phyloP scores from a whole-genome alignment of 306 rosid genomes.

The Delonix regia region DNA sequence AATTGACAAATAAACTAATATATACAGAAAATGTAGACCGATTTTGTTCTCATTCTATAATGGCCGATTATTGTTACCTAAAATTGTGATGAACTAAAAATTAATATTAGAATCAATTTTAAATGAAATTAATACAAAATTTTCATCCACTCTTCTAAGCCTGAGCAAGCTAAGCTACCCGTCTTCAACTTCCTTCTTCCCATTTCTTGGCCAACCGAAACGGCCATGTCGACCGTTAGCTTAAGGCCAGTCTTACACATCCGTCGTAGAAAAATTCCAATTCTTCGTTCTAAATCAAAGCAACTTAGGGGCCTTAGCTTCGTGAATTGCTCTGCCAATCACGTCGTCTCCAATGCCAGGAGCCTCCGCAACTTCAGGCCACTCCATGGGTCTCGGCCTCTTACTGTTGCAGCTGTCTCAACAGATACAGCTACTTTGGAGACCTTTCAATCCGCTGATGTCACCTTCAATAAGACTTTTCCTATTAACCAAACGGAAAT shows the following conservation, averaged over 20 bases:
- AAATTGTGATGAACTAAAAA: too few species aligned
- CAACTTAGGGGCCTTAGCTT: conserved; percentile 30
- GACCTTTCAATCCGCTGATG: conserved; percentile 41
- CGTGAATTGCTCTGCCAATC: conserved; percentile 37
- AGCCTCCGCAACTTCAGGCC: conserved; percentile 55
- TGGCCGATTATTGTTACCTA: too few species aligned
- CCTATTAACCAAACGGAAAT: conserved; percentile 41
- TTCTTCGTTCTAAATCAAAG: conserved; percentile 28
- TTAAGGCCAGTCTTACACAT: conserved; percentile 47
- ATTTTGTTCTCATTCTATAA: too few species aligned
- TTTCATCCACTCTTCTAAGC: neutral
- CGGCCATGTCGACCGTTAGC: conserved; percentile 59
- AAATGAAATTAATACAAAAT: neutral
- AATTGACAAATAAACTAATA: too few species aligned
- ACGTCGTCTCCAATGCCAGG: conserved; percentile 33
- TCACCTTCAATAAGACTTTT: conserved; percentile 52
- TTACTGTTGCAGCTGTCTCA: conserved; percentile 35
- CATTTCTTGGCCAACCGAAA: conserved; percentile 5
- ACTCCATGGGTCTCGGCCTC: conserved; percentile 29
- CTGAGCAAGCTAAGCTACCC: neutral
- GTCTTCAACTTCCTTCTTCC: neutral
- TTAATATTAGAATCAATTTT: neutral
- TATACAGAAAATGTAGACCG: too few species aligned
- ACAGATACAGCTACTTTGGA: conserved; percentile 39
- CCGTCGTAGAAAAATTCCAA: conserved; percentile 24